Evolutionary conservation across 1,284 basidiomycete genomes (phyloP), one percentile per base, ranked within the genome.

Genomic region (Tylopilus orsonianus): DNA sequence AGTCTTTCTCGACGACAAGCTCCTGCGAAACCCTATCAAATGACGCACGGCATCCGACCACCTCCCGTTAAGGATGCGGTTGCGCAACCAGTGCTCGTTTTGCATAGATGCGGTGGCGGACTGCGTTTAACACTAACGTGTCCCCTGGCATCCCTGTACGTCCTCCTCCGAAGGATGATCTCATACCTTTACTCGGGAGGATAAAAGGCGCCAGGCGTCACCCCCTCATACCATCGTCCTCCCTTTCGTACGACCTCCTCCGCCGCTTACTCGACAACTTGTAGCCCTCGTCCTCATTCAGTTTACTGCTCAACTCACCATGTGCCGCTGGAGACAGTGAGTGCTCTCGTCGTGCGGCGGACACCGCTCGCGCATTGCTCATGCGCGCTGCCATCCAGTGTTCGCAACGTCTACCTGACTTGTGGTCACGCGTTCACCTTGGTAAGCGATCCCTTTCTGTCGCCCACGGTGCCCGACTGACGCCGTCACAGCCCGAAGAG

Each of bases 261-360:
- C 26, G n/a, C 18, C 36, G 8, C 42, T 29, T 42, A 9, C 41
- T 40, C 48, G 13, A 45, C 40, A 49, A 9, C 34, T 36, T 44
- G 24, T 30, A 41, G 12, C 26, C 13, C 8, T n/a, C 30, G 27
- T 26, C 45, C 35, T 34, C 45, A 9, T 22, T 27, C 24, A 43
- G 6, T 35, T 38, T n/a, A 32, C 29, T 24, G 43, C 45, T 39
- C 44, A 19, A 50, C 6, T 35, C 50, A 53, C 43, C 26, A 72
- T 72, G 70, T 72, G 70, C 58, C 60, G 62, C 60, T 64, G 61
- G 54, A 62, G 70, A 59, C 72, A 66, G 70, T 74, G 55, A 62
- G 65, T 65, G 5, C 20, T 12, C 37, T 13, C 3, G 13, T 23
- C 18, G 1, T 13, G n/a, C 18, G 10, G 30, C 30, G 23, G 44